These are phyloP conservation scores for Phyllosticta capitalensis DNA, from an alignment of 2,329 filamentous ascomycete genomes.

Conservation along the genomic window DNA sequence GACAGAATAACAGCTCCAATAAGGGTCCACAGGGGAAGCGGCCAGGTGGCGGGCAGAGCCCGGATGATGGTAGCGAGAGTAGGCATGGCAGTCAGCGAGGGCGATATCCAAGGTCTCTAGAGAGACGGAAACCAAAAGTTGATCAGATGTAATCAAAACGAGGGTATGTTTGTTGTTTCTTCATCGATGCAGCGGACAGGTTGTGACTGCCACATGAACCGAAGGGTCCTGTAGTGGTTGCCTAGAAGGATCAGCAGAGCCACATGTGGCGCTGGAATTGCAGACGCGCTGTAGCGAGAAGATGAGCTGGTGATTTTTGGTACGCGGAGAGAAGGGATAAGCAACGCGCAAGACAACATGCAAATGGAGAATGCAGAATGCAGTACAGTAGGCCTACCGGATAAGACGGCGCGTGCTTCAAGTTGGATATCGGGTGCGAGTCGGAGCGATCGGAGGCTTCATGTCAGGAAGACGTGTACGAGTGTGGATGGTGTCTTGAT, in stretches of 20 bases:
- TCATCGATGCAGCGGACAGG: not conserved
- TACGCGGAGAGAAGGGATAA: not conserved
- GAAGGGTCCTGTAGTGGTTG: not conserved
- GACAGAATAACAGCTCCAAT: constrained; percentile 5
- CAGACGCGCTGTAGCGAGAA: too few species aligned
- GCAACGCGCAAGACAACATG: not conserved
- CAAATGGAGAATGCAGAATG: not conserved
- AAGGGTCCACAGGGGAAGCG: constrained; percentile 2
- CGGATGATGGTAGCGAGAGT: not conserved
- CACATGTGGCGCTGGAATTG: not conserved
- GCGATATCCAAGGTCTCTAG: not conserved
- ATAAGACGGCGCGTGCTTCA: not conserved
- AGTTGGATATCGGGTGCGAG: not conserved
- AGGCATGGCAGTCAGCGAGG: not conserved
- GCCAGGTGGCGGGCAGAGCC: not conserved
- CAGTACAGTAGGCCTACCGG: not conserved
- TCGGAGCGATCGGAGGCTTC: not conserved
- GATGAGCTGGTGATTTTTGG: too few species aligned
- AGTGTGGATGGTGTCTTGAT: too few species aligned
- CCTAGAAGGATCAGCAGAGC: constrained; percentile 7
- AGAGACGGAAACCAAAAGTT: not conserved
- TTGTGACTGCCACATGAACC: not conserved
- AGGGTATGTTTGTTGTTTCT: not conserved
- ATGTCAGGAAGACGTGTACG: too few species aligned
- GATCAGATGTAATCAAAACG: not conserved